Conservation (phyloP, 2,329 filamentous ascomycete genomes). For the Leptographium galeiforme region DNA sequence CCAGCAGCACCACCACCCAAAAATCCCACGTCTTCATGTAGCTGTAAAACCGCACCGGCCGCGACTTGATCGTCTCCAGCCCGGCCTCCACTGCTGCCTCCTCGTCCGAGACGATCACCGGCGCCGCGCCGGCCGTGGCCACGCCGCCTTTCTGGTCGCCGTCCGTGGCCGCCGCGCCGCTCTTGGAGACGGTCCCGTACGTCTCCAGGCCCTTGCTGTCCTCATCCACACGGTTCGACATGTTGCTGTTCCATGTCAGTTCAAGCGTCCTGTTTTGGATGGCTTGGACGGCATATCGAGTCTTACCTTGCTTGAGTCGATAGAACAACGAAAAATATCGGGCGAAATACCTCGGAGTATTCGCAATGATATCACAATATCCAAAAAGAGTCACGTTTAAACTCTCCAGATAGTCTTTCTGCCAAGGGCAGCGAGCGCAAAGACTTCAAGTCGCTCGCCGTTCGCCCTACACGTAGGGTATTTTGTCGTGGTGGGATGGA, state of each 20-base stretch:
- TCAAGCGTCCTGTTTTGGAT: too few species aligned
- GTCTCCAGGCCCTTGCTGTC: conserved; percentile 1
- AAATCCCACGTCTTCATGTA: conserved; percentile 81
- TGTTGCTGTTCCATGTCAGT: neutral
- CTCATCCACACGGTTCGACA: neutral
- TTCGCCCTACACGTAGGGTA: conserved; percentile 22
- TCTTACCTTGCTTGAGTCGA: too few species aligned
- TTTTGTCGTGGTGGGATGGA: neutral
- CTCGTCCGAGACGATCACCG: conserved; percentile 5
- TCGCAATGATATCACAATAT: neutral
- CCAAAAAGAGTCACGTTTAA: neutral
- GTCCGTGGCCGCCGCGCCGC: neutral
- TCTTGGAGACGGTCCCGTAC: neutral
- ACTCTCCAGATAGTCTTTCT: conserved; percentile 38
- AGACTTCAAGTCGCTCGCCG: conserved; percentile 53
- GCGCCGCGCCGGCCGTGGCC: neutral
- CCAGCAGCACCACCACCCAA: conserved; percentile 67
- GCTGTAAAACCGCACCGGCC: conserved; percentile 46
- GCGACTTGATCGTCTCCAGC: conserved; percentile 40
- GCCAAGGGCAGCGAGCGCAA: conserved; percentile 46
- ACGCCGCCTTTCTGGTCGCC: neutral
- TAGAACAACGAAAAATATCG: too few species aligned
- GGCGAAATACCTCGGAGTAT: too few species aligned
- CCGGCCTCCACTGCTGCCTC: conserved; percentile 33
- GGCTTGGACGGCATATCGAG: too few species aligned